Conservation (phyloP, 257 asterid species). For the Rhazya stricta region DNA sequence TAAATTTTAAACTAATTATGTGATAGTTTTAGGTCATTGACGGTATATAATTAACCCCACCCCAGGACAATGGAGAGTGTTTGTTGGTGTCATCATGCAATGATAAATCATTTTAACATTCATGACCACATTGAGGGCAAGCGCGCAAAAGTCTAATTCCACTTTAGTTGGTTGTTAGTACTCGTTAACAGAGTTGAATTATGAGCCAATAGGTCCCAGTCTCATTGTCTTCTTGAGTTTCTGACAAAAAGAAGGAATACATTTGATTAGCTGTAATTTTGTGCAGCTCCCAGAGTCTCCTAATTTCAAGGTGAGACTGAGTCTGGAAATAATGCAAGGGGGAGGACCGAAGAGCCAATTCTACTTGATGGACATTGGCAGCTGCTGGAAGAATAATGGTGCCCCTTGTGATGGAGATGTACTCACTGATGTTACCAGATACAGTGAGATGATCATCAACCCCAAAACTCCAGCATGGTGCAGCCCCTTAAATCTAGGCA, state of each 20-base stretch:
- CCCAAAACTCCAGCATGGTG: conserved; percentile 58
- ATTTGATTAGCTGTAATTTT: neutral
- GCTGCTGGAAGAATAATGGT: conserved; percentile 74
- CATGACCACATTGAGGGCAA: too few relatives aligned
- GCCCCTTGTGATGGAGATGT: conserved; percentile 60
- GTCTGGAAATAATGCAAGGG: conserved; percentile 44
- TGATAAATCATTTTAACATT: neutral
- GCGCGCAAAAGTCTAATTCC: conserved; percentile 25
- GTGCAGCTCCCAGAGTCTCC: conserved; percentile 60
- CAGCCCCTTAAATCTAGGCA: conserved; percentile 36
- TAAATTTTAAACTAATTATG: too few relatives aligned
- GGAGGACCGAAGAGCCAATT: conserved; percentile 71
- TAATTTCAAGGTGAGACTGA: conserved; percentile 50
- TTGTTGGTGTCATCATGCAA: neutral
- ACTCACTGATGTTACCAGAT: conserved; percentile 50
- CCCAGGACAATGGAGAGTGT: neutral
- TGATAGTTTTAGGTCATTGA: neutral
- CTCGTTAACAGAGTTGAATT: too few relatives aligned
- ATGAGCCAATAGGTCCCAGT: too few relatives aligned
- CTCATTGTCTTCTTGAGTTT: neutral
- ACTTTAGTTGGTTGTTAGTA: neutral
- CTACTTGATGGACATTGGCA: conserved; percentile 65
- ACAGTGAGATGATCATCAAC: conserved; percentile 63
- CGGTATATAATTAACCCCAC: neutral
- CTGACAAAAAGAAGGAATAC: neutral